Evolutionary conservation across 345 rosid species (phyloP).

Genomic region (Zanthoxylum bungeanum): DNA sequence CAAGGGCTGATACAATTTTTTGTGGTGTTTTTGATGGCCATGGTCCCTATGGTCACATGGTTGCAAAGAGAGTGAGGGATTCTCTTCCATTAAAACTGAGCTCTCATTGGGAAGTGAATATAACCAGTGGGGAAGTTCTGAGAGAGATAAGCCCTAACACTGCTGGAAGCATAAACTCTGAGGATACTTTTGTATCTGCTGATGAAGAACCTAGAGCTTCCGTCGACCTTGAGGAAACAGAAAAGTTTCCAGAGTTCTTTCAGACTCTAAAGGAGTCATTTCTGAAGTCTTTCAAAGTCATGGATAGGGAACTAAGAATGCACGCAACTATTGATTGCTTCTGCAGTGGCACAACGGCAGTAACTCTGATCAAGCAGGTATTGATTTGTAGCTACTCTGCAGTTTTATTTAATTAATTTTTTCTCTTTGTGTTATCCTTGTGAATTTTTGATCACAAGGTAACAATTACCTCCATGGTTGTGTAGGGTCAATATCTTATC

Average conservation of each 20-base stretch:
- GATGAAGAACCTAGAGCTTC: slow-evolving; percentile 67
- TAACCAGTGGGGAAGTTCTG: slow-evolving; percentile 48
- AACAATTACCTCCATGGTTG: slow-evolving; percentile 9
- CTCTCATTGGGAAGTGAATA: slow-evolving; percentile 72
- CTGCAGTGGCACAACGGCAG: slow-evolving; percentile 99
- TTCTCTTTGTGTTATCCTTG: slow-evolving; percentile 5
- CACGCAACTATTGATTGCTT: slow-evolving; percentile 74
- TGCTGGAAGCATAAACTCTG: slow-evolving; percentile 48
- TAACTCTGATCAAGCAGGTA: slow-evolving; percentile 92
- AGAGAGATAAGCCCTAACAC: slow-evolving; percentile 48
- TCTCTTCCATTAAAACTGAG: slow-evolving; percentile 80
- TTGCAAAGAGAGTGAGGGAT: slow-evolving; percentile 94
- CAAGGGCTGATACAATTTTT: slow-evolving; percentile 78
- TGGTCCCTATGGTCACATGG: slow-evolving; percentile 97
- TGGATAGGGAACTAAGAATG: slow-evolving; percentile 89
- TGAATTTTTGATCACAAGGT: slow-evolving; percentile 6
- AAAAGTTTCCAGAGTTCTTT: slow-evolving; percentile 54
- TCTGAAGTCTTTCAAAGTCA: slow-evolving; percentile 85
- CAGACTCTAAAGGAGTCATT: slow-evolving; percentile 70
- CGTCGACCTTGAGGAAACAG: slow-evolving; percentile 42
- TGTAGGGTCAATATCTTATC: slow-evolving; percentile 71
- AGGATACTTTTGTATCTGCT: slow-evolving; percentile 58
- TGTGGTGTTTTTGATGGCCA: slow-evolving; percentile 99
- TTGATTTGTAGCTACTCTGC: slow-evolving; percentile 7
- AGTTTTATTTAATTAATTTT: slow-evolving; percentile 4